phyloP scores from a whole-genome alignment of 257 asterid species.

The Plectranthus barbatus region DNA sequence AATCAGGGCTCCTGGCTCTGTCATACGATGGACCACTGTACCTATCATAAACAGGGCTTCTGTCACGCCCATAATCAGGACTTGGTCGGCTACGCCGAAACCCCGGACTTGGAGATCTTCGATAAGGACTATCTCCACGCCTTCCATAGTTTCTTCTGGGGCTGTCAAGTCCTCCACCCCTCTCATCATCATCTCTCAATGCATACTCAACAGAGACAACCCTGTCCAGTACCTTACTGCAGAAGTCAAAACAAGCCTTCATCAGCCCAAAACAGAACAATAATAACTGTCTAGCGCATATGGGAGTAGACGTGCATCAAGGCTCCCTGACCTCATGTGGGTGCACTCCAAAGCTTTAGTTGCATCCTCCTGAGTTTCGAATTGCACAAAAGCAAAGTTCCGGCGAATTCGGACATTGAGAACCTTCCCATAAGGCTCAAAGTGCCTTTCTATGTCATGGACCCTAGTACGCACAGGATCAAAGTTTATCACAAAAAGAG shows the following conservation, averaged over 20 bases:
- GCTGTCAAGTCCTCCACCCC: constrained; percentile 44
- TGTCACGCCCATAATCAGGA: constrained; percentile 71
- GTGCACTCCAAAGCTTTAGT: constrained; percentile 88
- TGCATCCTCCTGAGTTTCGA: constrained; percentile 86
- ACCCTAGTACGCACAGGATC: constrained; percentile 67
- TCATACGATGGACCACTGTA: constrained; percentile 48
- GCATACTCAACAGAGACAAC: constrained; percentile 95
- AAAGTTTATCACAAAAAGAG: constrained; percentile 86
- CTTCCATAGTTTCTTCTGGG: constrained; percentile 59
- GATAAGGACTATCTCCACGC: constrained; percentile 45
- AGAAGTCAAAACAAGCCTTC: not conserved
- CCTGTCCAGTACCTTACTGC: constrained; percentile 81
- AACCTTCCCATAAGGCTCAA: constrained; percentile 82
- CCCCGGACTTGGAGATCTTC: constrained; percentile 67
- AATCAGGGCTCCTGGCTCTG: constrained; percentile 61
- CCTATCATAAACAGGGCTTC: constrained; percentile 63
- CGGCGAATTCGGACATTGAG: constrained; percentile 71
- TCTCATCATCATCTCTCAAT: constrained; percentile 80
- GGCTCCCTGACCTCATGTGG: constrained; percentile 64
- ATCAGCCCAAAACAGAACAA: not conserved
- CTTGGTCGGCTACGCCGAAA: constrained; percentile 54
- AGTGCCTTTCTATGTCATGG: constrained; percentile 77
- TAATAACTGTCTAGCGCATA: no score
- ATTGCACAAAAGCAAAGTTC: constrained; percentile 93
- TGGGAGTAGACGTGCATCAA: not conserved